Evolutionary conservation across 345 rosid species (phyloP).

Genomic region (Theobroma cacao): DNA sequence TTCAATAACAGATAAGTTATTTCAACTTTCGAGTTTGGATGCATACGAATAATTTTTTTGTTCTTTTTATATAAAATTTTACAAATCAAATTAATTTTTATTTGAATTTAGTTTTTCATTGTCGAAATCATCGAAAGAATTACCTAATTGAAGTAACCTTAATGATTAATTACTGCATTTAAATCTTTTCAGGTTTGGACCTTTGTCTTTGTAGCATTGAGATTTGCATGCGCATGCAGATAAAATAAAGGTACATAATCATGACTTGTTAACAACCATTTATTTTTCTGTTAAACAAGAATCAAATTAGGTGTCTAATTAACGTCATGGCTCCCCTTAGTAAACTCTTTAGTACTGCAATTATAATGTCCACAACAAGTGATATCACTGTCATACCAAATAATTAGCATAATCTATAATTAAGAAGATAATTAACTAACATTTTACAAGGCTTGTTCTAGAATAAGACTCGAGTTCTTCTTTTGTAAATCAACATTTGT

Average conservation of each 20-base stretch:
- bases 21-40: no score
- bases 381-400: background rate
- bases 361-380: background rate
- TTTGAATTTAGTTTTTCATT: no score
- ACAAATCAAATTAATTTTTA: no score
- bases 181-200: background rate
- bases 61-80: no score
- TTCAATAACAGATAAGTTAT: no score
- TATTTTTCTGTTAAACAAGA: background rate
- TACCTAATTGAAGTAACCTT: background rate
- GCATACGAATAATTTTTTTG: no score
- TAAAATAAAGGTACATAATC: background rate
- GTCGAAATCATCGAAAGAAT: no score
- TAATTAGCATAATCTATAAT: background rate
- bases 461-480: background rate
- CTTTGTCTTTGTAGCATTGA: background rate
- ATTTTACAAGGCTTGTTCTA: background rate
- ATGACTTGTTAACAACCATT: background rate
- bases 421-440: background rate
- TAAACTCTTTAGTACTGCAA: background rate
- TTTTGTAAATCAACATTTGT: background rate
- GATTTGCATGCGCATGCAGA: conserved; percentile 5
- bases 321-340: background rate
- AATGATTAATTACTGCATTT: background rate
- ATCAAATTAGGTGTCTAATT: background rate